Conservation (phyloP, 768 basidiomycete species). For the Cyclocybe aegerita region DNA sequence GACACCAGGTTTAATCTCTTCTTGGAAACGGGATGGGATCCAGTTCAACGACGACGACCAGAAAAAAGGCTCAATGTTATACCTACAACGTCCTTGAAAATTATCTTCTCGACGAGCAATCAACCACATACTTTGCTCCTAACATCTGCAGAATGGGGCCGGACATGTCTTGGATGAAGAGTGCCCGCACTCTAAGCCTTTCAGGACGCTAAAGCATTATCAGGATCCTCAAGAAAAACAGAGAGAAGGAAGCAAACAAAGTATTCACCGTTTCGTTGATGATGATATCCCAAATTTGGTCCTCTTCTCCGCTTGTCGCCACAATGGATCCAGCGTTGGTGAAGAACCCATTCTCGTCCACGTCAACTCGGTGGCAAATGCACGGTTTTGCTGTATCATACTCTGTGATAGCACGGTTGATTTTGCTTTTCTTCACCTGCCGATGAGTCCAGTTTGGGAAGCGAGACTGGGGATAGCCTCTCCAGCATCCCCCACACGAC, state of each 20-base stretch:
- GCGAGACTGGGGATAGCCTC: constrained; percentile 40
- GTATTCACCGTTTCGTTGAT: constrained; percentile 31
- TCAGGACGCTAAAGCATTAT: constrained; percentile 26
- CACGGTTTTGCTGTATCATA: constrained; percentile 27
- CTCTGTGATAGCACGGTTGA: constrained; percentile 33
- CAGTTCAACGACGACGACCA: constrained; percentile 65
- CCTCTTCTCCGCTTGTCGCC: constrained; percentile 21
- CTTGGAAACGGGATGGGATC: constrained; percentile 69
- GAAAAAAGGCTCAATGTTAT: constrained; percentile 65
- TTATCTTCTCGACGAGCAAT: background rate
- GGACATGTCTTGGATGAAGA: constrained; percentile 55
- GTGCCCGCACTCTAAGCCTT: constrained; percentile 43
- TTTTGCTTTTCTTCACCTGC: constrained; percentile 43
- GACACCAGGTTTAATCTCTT: constrained; percentile 34
- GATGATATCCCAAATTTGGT: constrained; percentile 38
- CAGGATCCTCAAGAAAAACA: background rate
- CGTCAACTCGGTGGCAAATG: constrained; percentile 39
- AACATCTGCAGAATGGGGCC: constrained; percentile 60
- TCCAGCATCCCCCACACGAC: constrained; percentile 38
- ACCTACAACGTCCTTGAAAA: constrained; percentile 35
- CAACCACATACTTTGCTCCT: constrained; percentile 45
- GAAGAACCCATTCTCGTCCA: constrained; percentile 38
- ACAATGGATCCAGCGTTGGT: constrained; percentile 25
- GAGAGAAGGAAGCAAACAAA: background rate
- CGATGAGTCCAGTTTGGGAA: constrained; percentile 58